Evolutionary conservation across 495 filamentous ascomycete species (phyloP), one percentile per base, ranked within the genome.

Genomic region (Monascus purpureus): DNA sequence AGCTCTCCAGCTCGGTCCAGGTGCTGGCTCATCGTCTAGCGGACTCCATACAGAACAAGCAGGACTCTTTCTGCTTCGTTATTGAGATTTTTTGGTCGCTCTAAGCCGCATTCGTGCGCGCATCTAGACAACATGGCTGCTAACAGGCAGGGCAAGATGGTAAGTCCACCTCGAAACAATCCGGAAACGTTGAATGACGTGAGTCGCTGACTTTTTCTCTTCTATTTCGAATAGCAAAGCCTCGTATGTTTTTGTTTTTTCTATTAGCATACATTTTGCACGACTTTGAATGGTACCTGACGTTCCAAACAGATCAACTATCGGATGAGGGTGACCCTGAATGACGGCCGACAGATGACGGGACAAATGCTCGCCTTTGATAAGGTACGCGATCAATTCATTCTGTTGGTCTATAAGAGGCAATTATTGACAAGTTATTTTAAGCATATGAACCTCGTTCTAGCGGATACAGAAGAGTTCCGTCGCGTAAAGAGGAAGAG

Each of bases 111-210:
- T 70, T 70, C 67, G 73, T 73, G 69, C 69, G 67, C 65, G 59
- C 48, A 54, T 23, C 52, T 46, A 43, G 61, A 50, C 56, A 79
- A 58, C 62, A 88, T 93, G 78, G 75, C 78, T 43, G 48, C 70
- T 33, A 94, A 94, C 71, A 92, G 92, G 56, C 83, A 93, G 53
- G 90, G 90, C 57, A 95, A 95, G 71, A 96, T 97, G 90, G 90
- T 96, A 67, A 77, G 85, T 58, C 35, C 28, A 28, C 14, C 25
- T 47, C 37, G 36, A 41, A 39, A 32, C 39, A 31, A 37, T 35
- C 36, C 36, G 37, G 39, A 61, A 52, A 53, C 24, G 23, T 36
- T 52, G 57, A 68, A 75, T 79, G 67, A 80, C 73, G 65, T 58
- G 49, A 47, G 60, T 65, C 65, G 75, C 83, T 93, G 69, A 93